Percentiles rank a stretch among this genome's conserved stretches.
Conservation (phyloP, 2,329 filamentous ascomycete genomes). For the Colletotrichum euphorbiae region DNA sequence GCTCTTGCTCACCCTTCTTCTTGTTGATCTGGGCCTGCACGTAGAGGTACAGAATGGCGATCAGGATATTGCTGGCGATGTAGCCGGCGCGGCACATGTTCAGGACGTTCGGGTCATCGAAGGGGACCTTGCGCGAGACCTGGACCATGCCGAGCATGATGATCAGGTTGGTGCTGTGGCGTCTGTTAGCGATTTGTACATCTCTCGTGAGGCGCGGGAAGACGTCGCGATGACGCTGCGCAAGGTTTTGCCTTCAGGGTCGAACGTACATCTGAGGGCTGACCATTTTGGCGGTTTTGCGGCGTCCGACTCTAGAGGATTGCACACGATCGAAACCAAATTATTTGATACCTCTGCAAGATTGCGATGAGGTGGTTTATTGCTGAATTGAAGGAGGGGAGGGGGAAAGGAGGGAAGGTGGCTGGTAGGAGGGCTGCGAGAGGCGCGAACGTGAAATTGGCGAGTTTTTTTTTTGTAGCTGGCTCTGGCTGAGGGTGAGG, state of each 20-base stretch:
- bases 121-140: constrained; percentile 93
- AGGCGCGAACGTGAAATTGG: constrained; percentile 29
- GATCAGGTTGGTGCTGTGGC: constrained; percentile 83
- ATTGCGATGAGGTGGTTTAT: neutral
- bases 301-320: neutral
- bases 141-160: constrained; percentile 99
- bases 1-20: constrained; percentile 81
- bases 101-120: constrained; percentile 80
- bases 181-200: constrained; percentile 42
- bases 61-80: constrained; percentile 79
- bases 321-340: neutral
- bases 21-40: constrained; percentile 88
- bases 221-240: neutral
- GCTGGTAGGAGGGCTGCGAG: constrained; percentile 16
- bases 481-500: constrained; percentile 29
- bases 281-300: constrained; percentile 43
- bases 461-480: constrained; percentile 40
- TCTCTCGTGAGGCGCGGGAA: neutral
- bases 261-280: constrained; percentile 46
- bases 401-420: neutral
- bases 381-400: neutral
- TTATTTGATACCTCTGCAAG: constrained; percentile 9
- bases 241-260: neutral
- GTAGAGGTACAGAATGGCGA: constrained; percentile 86
- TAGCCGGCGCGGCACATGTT: constrained; percentile 68